Conservation (phyloP, 352 stramenopile genomes). For the Aphanomyces invadans region DNA sequence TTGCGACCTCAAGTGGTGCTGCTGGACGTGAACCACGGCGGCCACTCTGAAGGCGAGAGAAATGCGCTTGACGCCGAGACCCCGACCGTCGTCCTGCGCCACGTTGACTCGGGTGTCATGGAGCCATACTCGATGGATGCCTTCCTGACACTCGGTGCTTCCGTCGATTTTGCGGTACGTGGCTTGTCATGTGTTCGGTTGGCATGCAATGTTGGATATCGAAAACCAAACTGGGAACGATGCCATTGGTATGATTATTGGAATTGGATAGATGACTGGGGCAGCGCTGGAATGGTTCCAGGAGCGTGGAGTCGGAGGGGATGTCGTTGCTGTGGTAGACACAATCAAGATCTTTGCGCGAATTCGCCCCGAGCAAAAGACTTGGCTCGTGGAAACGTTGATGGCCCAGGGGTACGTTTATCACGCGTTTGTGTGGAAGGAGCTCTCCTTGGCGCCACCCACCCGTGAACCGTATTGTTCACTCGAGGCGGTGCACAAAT, state of each 20-base stretch:
- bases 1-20: constrained; percentile 17
- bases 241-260: no score
- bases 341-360: constrained; percentile 23
- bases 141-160: background rate
- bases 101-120: background rate
- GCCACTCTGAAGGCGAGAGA: constrained; percentile 33
- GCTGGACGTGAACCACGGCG: constrained; percentile 44
- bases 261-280: constrained; percentile 24
- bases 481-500: no score
- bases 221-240: no score
- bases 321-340: constrained; percentile 7
- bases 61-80: constrained; percentile 24
- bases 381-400: constrained; percentile 16
- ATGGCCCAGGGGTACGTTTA: constrained; percentile 3
- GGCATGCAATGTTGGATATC: no score
- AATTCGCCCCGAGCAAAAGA: constrained; percentile 25
- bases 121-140: background rate
- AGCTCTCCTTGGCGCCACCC: no score
- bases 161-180: constrained; percentile 1
- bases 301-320: background rate
- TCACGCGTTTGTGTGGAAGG: background rate
- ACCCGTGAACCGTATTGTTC: no score
- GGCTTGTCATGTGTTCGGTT: no score
- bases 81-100: background rate
- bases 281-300: constrained; percentile 12